Evolutionary conservation across 192 early-diverging fungal genomes (phyloP).

Genomic region (Entomortierella lignicola): DNA sequence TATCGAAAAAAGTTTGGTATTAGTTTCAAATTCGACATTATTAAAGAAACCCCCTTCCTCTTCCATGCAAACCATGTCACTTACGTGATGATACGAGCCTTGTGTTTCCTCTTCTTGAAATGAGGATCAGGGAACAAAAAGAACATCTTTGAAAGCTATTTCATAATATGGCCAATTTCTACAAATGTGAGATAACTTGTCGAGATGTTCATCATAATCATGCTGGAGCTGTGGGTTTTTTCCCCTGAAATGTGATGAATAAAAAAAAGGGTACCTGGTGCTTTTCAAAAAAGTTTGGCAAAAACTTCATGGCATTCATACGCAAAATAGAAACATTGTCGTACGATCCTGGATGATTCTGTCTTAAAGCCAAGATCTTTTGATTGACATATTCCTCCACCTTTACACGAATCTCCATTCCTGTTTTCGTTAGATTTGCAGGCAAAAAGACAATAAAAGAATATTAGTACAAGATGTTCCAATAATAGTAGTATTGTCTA

Average conservation of each 20-base stretch:
- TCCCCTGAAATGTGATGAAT: too few relatives aligned
- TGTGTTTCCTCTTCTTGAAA: conserved; percentile 99
- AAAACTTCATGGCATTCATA: conserved; percentile 99
- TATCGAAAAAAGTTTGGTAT: too few relatives aligned
- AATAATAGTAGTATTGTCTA: background rate
- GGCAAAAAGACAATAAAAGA: too few relatives aligned
- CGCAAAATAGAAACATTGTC: conserved; percentile 97
- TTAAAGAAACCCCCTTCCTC: too few relatives aligned
- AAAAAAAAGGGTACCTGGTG: too few relatives aligned
- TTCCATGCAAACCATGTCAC: background rate
- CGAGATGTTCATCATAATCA: too few relatives aligned
- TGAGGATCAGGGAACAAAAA: conserved; percentile 99
- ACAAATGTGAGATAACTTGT: too few relatives aligned
- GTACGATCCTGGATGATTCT: conserved; percentile 80
- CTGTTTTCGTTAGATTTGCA: too few relatives aligned
- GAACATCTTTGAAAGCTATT: conserved; percentile 92
- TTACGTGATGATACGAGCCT: conserved; percentile 94
- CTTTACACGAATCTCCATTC: conserved; percentile 99
- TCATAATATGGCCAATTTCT: background rate
- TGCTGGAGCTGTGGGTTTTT: too few relatives aligned
- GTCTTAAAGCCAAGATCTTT: conserved; percentile 87
- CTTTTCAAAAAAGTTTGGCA: conserved; percentile 98
- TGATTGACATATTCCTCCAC: conserved; percentile 93
- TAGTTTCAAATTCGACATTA: too few relatives aligned
- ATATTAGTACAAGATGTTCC: too few relatives aligned